These are phyloP conservation scores for Phragmites australis DNA, from an alignment of 176 grass and related monocot genomes.

Conservation along the genomic window DNA sequence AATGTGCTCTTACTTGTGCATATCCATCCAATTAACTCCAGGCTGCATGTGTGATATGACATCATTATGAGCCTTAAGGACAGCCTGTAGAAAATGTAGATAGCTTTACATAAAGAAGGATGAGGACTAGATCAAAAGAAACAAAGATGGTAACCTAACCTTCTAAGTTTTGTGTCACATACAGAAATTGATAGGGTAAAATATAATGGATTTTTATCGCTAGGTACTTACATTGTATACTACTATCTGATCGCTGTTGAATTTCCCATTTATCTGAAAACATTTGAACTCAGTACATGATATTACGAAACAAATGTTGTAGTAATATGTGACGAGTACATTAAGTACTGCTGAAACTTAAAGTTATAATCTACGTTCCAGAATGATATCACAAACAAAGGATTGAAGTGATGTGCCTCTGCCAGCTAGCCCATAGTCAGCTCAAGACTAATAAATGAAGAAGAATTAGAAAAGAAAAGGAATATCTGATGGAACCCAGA, in stretches of 20 bases:
- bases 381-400: slow-evolving; percentile 4
- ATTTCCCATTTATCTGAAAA: slow-evolving; percentile 94
- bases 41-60: slow-evolving; percentile 79
- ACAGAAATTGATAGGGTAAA: slow-evolving; percentile 1
- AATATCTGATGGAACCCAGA: slow-evolving; percentile 2
- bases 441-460: slow-evolving; percentile 1
- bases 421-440: background rate
- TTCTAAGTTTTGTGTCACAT: background rate
- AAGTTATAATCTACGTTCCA: slow-evolving; percentile 17
- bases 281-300: slow-evolving; percentile 21
- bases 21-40: slow-evolving; percentile 78
- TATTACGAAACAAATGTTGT: background rate
- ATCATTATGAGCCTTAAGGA: slow-evolving; percentile 86
- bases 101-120: slow-evolving; percentile 2
- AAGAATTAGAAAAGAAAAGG: slow-evolving; percentile 20
- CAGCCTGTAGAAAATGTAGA: slow-evolving; percentile 57
- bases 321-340: slow-evolving; percentile 26
- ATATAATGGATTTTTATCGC: slow-evolving; percentile 1
- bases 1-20: slow-evolving; percentile 78
- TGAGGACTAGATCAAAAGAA: background rate
- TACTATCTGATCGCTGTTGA: slow-evolving; percentile 61
- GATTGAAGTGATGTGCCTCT: background rate
- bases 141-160: background rate
- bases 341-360: slow-evolving; percentile 18
- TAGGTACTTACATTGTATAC: slow-evolving; percentile 84